phyloP scores from a whole-genome alignment of 495 filamentous ascomycete species.

The Talaromyces thailandensis region DNA sequence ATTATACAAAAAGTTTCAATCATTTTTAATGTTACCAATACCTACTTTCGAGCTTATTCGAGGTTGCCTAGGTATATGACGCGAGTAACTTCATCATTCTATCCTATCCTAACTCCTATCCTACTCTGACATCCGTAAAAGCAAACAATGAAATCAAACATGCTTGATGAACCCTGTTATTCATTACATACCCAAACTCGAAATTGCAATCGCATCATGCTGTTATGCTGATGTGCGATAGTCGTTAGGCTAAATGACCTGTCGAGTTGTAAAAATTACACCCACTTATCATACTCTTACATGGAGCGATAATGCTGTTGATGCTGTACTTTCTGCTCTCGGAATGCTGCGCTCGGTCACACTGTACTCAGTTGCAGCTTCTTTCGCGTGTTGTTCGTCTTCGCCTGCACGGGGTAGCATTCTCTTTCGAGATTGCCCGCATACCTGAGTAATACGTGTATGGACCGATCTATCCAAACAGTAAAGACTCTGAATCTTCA shows the following conservation, averaged over 20 bases:
- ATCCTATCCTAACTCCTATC: not conserved
- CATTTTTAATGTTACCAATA: too few species aligned
- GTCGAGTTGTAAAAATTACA: not conserved
- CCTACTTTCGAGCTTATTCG: too few species aligned
- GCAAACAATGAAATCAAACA: not conserved
- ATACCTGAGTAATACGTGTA: not conserved
- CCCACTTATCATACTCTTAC: not conserved
- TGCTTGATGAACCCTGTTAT: not conserved
- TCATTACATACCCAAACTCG: not conserved
- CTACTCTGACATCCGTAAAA: not conserved
- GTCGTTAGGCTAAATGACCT: not conserved
- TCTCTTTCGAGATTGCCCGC: not conserved
- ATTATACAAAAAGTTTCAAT: not conserved
- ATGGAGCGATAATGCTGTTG: not conserved
- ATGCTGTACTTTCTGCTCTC: not conserved
- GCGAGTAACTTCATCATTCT: not conserved
- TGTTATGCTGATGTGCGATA: not conserved
- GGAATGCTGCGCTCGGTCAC: not conserved
- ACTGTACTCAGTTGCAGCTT: not conserved
- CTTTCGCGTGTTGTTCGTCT: not conserved
- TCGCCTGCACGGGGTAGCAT: not conserved
- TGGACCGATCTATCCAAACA: not conserved
- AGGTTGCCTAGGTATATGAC: too few species aligned
- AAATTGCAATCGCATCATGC: not conserved
- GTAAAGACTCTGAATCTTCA: not conserved